phyloP scores from a whole-genome alignment of 2,329 filamentous ascomycete genomes.

The Epichloe sibirici region DNA sequence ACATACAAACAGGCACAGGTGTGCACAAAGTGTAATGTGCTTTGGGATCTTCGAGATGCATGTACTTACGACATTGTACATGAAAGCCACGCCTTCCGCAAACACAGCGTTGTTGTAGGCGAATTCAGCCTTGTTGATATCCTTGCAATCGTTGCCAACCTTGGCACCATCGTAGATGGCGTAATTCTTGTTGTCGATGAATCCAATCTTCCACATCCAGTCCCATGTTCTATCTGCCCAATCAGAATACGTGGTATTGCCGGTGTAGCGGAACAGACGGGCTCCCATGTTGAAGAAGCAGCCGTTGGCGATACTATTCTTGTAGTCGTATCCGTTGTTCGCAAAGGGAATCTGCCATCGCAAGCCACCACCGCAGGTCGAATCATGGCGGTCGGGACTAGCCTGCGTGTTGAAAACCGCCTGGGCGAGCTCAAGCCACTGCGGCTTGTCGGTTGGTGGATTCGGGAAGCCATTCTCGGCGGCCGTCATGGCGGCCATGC shows the following conservation, averaged over 20 bases:
- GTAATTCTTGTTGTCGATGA: conserved; percentile 46
- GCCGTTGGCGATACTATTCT: conserved; percentile 47
- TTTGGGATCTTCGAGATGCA: background rate
- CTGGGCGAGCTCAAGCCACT: conserved; percentile 46
- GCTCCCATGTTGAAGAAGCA: conserved; percentile 55
- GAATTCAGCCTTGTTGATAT: conserved; percentile 44
- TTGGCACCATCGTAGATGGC: conserved; percentile 49
- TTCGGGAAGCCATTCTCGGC: conserved; percentile 46
- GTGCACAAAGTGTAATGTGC: no score
- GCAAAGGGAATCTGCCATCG: conserved; percentile 68
- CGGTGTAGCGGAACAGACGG: conserved; percentile 58
- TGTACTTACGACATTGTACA: conserved; percentile 45
- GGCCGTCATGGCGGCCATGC: conserved; percentile 49
- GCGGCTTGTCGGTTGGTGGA: conserved; percentile 34
- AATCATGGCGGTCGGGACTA: conserved; percentile 43
- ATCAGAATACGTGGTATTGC: conserved; percentile 50
- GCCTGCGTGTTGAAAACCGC: conserved; percentile 51
- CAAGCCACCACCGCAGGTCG: conserved; percentile 46
- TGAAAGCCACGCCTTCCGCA: conserved; percentile 45
- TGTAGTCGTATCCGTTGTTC: conserved; percentile 68
- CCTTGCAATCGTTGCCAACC: conserved; percentile 39
- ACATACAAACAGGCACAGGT: no score
- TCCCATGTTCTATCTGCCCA: conserved; percentile 54
- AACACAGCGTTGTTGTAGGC: conserved; percentile 49
- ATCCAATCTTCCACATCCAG: conserved; percentile 43